Evolutionary conservation across 2,329 filamentous ascomycete species (phyloP).

Genomic region (Myriosclerotinia duriaeana): DNA sequence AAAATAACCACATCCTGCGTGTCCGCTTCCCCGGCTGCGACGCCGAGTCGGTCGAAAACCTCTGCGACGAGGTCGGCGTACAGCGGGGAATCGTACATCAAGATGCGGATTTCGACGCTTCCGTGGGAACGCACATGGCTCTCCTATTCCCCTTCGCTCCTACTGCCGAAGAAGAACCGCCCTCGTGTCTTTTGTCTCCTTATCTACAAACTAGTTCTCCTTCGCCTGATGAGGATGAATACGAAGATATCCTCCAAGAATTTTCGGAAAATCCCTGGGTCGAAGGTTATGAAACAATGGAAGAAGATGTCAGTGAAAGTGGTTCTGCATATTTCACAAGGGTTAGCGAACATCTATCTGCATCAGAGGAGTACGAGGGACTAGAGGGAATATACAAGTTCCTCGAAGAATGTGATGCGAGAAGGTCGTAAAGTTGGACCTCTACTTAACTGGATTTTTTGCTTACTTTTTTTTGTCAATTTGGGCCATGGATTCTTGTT

Average conservation of each 20-base stretch:
- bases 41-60: conserved; percentile 71
- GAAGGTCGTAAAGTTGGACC: conserved; percentile 1
- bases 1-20: conserved; percentile 60
- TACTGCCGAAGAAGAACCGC: conserved; percentile 44
- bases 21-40: conserved; percentile 93
- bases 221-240: conserved; percentile 38
- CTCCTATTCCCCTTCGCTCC: conserved; percentile 86
- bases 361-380: conserved; percentile 52
- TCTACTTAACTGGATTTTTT: neutral
- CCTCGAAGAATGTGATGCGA: conserved; percentile 59
- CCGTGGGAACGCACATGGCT: conserved; percentile 68
- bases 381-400: conserved; percentile 66
- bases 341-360: conserved; percentile 44
- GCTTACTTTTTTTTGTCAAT: conserved; percentile 12
- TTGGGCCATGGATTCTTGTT: neutral
- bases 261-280: conserved; percentile 38
- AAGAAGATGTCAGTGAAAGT: conserved; percentile 34
- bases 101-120: conserved; percentile 69
- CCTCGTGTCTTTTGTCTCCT: conserved; percentile 32
- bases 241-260: conserved; percentile 31
- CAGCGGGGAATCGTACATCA: conserved; percentile 75
- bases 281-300: conserved; percentile 39
- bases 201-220: conserved; percentile 24
- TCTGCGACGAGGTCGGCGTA: conserved; percentile 87
- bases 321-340: conserved; percentile 38